A percentile compares a stretch with the other conserved stretches of the same genome.
phyloP scores from a whole-genome alignment of 2,329 filamentous ascomycete genomes.

The Stachybotrys elegans region DNA sequence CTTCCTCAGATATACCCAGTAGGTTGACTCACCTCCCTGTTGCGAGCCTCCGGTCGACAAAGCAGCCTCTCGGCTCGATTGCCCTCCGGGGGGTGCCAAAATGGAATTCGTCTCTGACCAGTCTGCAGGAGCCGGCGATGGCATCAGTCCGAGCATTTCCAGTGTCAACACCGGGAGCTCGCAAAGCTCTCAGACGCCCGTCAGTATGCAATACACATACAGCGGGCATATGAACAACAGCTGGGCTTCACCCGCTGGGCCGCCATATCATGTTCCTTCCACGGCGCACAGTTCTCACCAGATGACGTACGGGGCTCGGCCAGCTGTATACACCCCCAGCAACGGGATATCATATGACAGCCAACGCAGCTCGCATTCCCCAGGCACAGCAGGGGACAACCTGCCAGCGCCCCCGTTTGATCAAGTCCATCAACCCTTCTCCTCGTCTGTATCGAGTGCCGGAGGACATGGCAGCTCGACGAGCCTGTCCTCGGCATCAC shows the following conservation, averaged over 20 bases:
- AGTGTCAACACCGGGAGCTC: slow-evolving; percentile 57
- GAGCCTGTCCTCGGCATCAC: slow-evolving; percentile 27
- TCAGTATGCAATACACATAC: slow-evolving; percentile 44
- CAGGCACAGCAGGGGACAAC: slow-evolving; percentile 52
- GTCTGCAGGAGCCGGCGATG: slow-evolving; percentile 49
- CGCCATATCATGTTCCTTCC: slow-evolving; percentile 50
- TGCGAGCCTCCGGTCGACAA: no score
- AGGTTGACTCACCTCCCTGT: slow-evolving; percentile 16
- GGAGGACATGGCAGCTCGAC: slow-evolving; percentile 26
- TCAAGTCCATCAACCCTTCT: slow-evolving; percentile 60
- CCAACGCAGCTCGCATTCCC: slow-evolving; percentile 34
- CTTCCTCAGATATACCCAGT: slow-evolving; percentile 30
- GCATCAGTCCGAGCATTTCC: slow-evolving; percentile 56
- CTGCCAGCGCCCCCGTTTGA: slow-evolving; percentile 66
- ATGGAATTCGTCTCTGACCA: background rate
- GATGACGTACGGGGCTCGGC: slow-evolving; percentile 20
- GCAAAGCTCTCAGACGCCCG: slow-evolving; percentile 50
- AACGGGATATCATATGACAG: slow-evolving; percentile 38
- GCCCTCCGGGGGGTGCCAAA: no score
- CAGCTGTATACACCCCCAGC: slow-evolving; percentile 41
- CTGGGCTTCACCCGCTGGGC: slow-evolving; percentile 52
- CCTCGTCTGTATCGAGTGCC: slow-evolving; percentile 48
- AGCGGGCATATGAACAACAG: slow-evolving; percentile 44
- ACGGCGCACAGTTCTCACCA: slow-evolving; percentile 21
- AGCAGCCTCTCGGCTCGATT: no score